Conservation (phyloP, 2,329 filamentous ascomycete genomes). For the Eutypa lata region DNA sequence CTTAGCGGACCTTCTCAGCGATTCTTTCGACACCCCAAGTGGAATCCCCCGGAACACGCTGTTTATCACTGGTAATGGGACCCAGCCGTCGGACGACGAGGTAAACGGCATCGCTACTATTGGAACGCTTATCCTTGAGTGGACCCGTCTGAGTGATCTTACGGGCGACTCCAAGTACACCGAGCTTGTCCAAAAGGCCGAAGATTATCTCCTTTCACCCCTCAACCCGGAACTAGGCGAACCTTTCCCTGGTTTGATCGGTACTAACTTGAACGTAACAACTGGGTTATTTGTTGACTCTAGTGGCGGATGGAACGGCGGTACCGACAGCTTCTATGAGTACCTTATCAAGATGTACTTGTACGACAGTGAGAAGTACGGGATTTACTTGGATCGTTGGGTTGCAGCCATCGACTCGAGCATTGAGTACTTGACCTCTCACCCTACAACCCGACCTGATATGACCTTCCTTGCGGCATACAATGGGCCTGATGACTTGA, state of each 20-base stretch:
- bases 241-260: slow-evolving; percentile 75
- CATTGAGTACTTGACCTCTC: slow-evolving; percentile 67
- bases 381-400: slow-evolving; percentile 70
- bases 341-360: slow-evolving; percentile 90
- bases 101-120: slow-evolving; percentile 73
- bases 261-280: slow-evolving; percentile 60
- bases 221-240: slow-evolving; percentile 55
- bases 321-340: slow-evolving; percentile 80
- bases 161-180: slow-evolving; percentile 66
- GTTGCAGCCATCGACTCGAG: slow-evolving; percentile 70
- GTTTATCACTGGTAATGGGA: slow-evolving; percentile 49
- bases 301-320: slow-evolving; percentile 72
- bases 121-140: slow-evolving; percentile 79
- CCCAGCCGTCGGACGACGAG: slow-evolving; percentile 43
- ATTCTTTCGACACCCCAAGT: slow-evolving; percentile 73
- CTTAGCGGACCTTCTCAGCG: slow-evolving; percentile 70
- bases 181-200: slow-evolving; percentile 61
- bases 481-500: slow-evolving; percentile 37
- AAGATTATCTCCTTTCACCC: slow-evolving; percentile 68
- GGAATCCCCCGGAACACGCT: slow-evolving; percentile 73
- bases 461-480: slow-evolving; percentile 68
- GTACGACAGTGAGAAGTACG: slow-evolving; percentile 67
- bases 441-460: slow-evolving; percentile 64
- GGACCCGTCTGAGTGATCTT: slow-evolving; percentile 76
- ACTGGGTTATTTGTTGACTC: slow-evolving; percentile 67